Percentiles rank a stretch among this genome's conserved stretches.
Evolutionary conservation across 2,329 filamentous ascomycete genomes (phyloP).

Genomic region (Sclerotinia glacialis): DNA sequence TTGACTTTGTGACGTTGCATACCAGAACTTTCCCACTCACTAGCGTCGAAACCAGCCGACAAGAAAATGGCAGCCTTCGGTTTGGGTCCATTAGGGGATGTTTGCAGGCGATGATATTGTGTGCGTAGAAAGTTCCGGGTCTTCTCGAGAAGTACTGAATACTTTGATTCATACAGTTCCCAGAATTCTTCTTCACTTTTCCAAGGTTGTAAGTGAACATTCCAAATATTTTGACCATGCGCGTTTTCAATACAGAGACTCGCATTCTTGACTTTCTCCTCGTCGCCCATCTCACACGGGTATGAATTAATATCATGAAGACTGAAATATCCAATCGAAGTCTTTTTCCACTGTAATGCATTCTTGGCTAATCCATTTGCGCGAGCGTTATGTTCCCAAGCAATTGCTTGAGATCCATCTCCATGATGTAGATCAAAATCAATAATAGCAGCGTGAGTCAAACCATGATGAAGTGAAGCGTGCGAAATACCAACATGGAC

Average conservation of each 20-base stretch:
- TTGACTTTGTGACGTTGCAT: conserved; percentile 98
- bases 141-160: conserved; percentile 75
- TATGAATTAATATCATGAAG: conserved; percentile 98
- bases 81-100: conserved; percentile 53
- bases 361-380: conserved; percentile 64
- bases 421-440: conserved; percentile 68
- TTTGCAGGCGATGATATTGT: conserved; percentile 65
- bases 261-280: conserved; percentile 88
- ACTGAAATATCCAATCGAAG: conserved; percentile 91
- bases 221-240: conserved; percentile 93
- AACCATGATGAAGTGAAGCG: conserved; percentile 74
- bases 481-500: conserved; percentile 96
- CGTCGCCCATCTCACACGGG: conserved; percentile 90
- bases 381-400: conserved; percentile 84
- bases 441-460: conserved; percentile 91
- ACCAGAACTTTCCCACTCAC: conserved; percentile 84
- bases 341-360: conserved; percentile 73
- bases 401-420: conserved; percentile 91
- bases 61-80: conserved; percentile 89
- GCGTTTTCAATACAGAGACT: conserved; percentile 93
- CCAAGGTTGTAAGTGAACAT: conserved; percentile 89
- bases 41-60: conserved; percentile 95
- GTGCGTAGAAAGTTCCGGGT: conserved; percentile 70
- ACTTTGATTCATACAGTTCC: conserved; percentile 78
- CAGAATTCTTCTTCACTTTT: conserved; percentile 82